These are phyloP conservation scores for Sphenostylis stenocarpa DNA, from an alignment of 306 rosid genomes.

Conservation along the genomic window DNA sequence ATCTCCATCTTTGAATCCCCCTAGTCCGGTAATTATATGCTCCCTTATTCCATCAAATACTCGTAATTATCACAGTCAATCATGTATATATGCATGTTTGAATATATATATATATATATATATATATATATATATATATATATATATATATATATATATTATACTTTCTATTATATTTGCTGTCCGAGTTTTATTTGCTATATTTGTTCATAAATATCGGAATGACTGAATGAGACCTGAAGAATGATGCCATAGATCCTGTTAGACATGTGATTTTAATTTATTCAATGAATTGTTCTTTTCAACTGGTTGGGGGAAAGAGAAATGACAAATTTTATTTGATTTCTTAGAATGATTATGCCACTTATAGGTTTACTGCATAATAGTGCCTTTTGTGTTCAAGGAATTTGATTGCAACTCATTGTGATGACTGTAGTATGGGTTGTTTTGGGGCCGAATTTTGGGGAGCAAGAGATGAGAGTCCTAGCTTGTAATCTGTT, in stretches of 20 bases:
- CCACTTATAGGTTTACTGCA: background rate
- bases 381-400: background rate
- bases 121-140: background rate
- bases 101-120: background rate
- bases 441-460: background rate
- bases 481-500: background rate
- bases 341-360: background rate
- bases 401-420: background rate
- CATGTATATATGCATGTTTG: background rate
- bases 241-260: background rate
- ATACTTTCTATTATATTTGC: background rate
- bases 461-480: background rate
- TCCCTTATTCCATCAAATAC: background rate
- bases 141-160: background rate
- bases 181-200: background rate
- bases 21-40: conserved; percentile 63
- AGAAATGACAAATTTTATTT: background rate
- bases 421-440: background rate
- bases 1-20: conserved; percentile 72
- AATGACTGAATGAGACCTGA: background rate
- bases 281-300: background rate
- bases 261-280: background rate
- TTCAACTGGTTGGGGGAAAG: background rate
- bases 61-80: background rate
- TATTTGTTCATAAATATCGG: background rate